Evolutionary conservation across 2,329 filamentous ascomycete species (phyloP).

Genomic region (Pestalotiopsis sp.): DNA sequence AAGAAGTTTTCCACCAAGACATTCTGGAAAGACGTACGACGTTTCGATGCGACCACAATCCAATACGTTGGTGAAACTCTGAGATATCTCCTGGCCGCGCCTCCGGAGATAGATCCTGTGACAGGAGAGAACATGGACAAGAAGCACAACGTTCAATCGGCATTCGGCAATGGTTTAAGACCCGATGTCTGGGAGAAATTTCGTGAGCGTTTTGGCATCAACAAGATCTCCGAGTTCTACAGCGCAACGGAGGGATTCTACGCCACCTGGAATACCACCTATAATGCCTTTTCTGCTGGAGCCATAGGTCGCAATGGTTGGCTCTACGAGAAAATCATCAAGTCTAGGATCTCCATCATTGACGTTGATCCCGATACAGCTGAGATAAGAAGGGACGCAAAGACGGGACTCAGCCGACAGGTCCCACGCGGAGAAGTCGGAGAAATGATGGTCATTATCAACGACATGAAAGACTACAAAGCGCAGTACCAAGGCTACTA

Average conservation of each 20-base stretch:
- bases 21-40: conserved; percentile 78
- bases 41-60: conserved; percentile 70
- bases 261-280: conserved; percentile 71
- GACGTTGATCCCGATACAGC: conserved; percentile 73
- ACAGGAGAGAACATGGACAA: conserved; percentile 72
- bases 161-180: conserved; percentile 83
- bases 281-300: conserved; percentile 73
- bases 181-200: conserved; percentile 86
- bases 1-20: conserved; percentile 75
- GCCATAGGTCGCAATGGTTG: conserved; percentile 75
- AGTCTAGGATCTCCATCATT: conserved; percentile 58
- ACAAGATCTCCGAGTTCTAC: conserved; percentile 78
- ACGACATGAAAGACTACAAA: conserved; percentile 62
- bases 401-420: conserved; percentile 68
- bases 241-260: conserved; percentile 73
- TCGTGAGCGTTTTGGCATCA: conserved; percentile 77
- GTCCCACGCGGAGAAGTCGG: conserved; percentile 65
- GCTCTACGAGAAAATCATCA: conserved; percentile 58
- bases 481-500: conserved; percentile 81
- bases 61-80: conserved; percentile 91
- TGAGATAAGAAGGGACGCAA: conserved; percentile 65
- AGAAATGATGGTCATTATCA: conserved; percentile 74
- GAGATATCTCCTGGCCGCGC: conserved; percentile 74
- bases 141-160: conserved; percentile 71
- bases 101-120: conserved; percentile 60